Conservation (phyloP, 495 filamentous ascomycete genomes). For the Penicillium crystallinum region DNA sequence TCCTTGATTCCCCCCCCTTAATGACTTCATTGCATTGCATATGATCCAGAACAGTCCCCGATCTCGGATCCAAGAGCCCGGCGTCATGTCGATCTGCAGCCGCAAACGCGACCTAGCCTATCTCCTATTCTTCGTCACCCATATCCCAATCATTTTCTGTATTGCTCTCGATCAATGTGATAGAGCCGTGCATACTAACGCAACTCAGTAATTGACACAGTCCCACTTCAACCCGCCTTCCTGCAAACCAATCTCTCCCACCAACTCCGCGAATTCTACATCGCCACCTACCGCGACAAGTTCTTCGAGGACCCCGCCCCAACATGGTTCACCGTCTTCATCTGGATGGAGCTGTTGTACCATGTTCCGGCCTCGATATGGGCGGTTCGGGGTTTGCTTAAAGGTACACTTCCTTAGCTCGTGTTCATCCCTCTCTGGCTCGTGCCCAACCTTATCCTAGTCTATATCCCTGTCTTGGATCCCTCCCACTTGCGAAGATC, state of each 20-base stretch:
- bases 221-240: conserved; percentile 56
- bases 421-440: no score
- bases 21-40: conserved; percentile 3
- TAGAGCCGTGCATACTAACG: neutral
- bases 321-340: conserved; percentile 65
- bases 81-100: neutral
- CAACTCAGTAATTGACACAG: conserved; percentile 56
- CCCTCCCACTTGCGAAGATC: neutral
- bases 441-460: neutral
- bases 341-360: conserved; percentile 63
- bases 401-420: no score
- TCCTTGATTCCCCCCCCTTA: neutral
- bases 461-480: neutral
- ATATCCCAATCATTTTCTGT: conserved; percentile 66
- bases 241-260: conserved; percentile 48
- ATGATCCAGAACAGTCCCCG: neutral
- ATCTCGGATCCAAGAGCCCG: no score
- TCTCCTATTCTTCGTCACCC: conserved; percentile 63
- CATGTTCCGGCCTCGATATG: conserved; percentile 66
- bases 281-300: conserved; percentile 66
- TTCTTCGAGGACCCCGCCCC: conserved; percentile 61
- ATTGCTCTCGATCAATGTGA: conserved; percentile 23
- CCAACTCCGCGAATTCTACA: conserved; percentile 56
- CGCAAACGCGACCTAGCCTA: conserved; percentile 57
- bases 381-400: conserved; percentile 48